Evolutionary conservation across 371 early-diverging fungal species (phyloP).

Genomic region (Apophysomyces variabilis): DNA sequence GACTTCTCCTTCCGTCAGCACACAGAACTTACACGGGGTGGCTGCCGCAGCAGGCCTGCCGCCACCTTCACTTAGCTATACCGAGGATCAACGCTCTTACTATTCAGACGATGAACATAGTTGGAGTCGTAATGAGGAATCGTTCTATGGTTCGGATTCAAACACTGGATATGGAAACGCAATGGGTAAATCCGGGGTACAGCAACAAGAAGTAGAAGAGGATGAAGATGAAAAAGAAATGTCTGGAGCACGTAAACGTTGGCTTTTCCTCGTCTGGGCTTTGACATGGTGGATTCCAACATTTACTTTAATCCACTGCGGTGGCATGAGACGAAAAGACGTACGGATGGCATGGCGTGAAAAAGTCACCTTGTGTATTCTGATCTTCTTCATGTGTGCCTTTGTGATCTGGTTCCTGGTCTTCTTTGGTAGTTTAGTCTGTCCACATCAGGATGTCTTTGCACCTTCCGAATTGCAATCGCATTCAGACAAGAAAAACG

Average conservation of each 20-base stretch:
- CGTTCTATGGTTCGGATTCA: slow-evolving; percentile 34
- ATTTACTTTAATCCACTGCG: slow-evolving; percentile 65
- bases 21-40: slow-evolving; percentile 26
- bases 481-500: slow-evolving; percentile 44
- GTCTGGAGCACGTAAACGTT: slow-evolving; percentile 63
- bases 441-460: slow-evolving; percentile 82
- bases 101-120: slow-evolving; percentile 69
- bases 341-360: slow-evolving; percentile 96
- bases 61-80: slow-evolving; percentile 38
- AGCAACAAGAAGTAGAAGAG: slow-evolving; percentile 47
- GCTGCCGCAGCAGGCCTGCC: slow-evolving; percentile 43
- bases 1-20: slow-evolving; percentile 17
- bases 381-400: slow-evolving; percentile 83
- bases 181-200: slow-evolving; percentile 15
- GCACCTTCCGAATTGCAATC: slow-evolving; percentile 60
- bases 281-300: slow-evolving; percentile 91
- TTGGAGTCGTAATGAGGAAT: slow-evolving; percentile 24
- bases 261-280: slow-evolving; percentile 85
- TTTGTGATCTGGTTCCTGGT: slow-evolving; percentile 90
- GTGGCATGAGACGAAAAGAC: slow-evolving; percentile 82
- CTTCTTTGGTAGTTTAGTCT: slow-evolving; percentile 84
- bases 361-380: slow-evolving; percentile 89
- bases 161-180: slow-evolving; percentile 16
- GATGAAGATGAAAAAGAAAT: slow-evolving; percentile 27
- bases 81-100: slow-evolving; percentile 68